A percentile compares a stretch with the other conserved stretches of the same genome.
These are phyloP conservation scores for Oryza punctata DNA, from an alignment of 176 grass and related monocot species.

Conservation along the genomic window DNA sequence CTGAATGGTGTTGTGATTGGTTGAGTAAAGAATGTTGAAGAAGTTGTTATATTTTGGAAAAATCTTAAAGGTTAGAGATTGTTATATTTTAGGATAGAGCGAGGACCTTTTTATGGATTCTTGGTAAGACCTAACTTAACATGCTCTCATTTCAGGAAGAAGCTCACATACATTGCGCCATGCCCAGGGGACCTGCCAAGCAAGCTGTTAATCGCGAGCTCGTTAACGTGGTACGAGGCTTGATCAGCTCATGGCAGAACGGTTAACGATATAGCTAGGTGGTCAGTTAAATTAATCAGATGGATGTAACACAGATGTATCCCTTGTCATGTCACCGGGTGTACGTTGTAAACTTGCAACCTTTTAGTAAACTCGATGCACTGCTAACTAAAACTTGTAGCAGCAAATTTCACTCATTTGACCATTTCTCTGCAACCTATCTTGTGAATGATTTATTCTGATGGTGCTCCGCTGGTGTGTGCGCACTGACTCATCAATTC, in stretches of 20 bases:
- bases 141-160: constrained; percentile 63
- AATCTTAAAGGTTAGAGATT: too few species aligned
- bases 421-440: background rate
- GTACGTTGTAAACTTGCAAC: background rate
- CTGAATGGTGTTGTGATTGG: too few species aligned
- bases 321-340: background rate
- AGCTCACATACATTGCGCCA: constrained; percentile 81
- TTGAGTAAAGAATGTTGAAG: too few species aligned
- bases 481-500: background rate
- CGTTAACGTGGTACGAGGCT: constrained; percentile 84
- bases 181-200: constrained; percentile 84
- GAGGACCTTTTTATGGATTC: background rate
- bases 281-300: background rate
- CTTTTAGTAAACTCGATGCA: background rate
- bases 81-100: too few species aligned
- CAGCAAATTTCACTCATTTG: background rate
- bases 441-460: background rate
- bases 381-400: background rate
- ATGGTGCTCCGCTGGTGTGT: background rate
- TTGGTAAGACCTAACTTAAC: background rate
- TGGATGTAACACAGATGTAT: background rate
- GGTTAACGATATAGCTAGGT: constrained; percentile 21
- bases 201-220: constrained; percentile 79
- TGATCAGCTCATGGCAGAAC: constrained; percentile 32
- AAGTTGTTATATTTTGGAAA: too few species aligned